Conservation (phyloP, 164 flowering plant genomes). For the Platanus orientalis region DNA sequence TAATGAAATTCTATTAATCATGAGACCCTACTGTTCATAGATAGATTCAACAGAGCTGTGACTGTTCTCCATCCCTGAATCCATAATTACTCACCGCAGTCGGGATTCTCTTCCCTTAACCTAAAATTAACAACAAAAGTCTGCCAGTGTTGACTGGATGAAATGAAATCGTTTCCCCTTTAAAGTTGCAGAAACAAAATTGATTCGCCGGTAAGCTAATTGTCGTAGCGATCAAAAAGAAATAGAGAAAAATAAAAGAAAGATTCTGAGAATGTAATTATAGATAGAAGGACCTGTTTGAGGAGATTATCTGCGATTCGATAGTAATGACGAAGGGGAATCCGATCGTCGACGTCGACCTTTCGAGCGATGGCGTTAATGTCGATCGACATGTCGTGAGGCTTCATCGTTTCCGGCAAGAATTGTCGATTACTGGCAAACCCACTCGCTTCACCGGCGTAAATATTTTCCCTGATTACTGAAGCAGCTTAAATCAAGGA, state of each 20-base stretch:
- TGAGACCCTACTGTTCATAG: too few relatives aligned
- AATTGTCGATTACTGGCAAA: neutral
- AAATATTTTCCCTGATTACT: too few relatives aligned
- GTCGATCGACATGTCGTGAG: slow-evolving; percentile 40
- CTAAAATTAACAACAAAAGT: neutral
- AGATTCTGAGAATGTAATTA: neutral
- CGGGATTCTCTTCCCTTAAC: neutral
- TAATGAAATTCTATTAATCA: too few relatives aligned
- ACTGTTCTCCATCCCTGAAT: neutral
- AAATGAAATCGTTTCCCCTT: too few relatives aligned
- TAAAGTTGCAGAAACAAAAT: neutral
- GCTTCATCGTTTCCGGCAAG: slow-evolving; percentile 24
- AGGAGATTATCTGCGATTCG: slow-evolving; percentile 91
- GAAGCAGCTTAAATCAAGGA: too few relatives aligned
- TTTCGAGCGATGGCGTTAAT: slow-evolving; percentile 46
- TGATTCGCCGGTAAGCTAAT: neutral
- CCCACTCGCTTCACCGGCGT: too few relatives aligned
- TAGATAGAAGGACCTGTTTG: slow-evolving; percentile 51
- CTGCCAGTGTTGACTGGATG: neutral
- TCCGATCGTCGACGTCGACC: slow-evolving; percentile 75
- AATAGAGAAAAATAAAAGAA: neutral
- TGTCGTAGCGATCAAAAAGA: neutral
- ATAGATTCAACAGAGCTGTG: too few relatives aligned
- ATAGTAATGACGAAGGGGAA: slow-evolving; percentile 71
- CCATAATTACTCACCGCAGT: neutral